Percentiles rank a stretch among this genome's conserved stretches.
phyloP scores from a whole-genome alignment of 2,329 filamentous ascomycete species.

The Blastomyces gilchristii region DNA sequence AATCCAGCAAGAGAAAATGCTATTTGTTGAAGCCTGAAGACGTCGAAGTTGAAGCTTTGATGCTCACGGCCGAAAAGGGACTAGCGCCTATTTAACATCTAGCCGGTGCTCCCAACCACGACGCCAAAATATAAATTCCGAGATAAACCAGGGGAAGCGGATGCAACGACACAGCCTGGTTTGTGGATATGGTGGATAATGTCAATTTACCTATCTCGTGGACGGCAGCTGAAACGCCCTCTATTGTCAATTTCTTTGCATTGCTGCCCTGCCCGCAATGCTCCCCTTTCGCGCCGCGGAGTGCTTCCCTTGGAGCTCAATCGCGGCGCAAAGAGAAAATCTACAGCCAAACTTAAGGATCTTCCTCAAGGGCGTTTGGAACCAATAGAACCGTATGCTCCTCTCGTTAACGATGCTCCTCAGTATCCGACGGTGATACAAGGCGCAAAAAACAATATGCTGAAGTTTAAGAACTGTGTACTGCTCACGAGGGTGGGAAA shows the following conservation, averaged over 20 bases:
- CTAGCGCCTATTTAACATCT: background rate
- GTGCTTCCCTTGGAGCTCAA: background rate
- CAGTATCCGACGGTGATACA: slow-evolving; percentile 80
- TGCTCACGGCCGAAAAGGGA: background rate
- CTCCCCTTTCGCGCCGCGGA: background rate
- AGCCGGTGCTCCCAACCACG: no score
- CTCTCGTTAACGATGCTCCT: slow-evolving; percentile 39
- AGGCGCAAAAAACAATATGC: slow-evolving; percentile 81
- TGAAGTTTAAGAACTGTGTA: slow-evolving; percentile 81
- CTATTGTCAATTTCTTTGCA: background rate
- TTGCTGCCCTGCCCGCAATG: slow-evolving; percentile 1
- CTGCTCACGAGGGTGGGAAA: slow-evolving; percentile 84
- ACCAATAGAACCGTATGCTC: slow-evolving; percentile 32
- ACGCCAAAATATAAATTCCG: slow-evolving; percentile 8
- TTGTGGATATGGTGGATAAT: slow-evolving; percentile 12
- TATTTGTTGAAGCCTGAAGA: background rate
- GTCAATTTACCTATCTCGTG: slow-evolving; percentile 8
- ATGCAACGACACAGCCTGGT: slow-evolving; percentile 13
- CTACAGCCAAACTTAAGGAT: slow-evolving; percentile 35
- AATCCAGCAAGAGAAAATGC: background rate
- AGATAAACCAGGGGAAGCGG: slow-evolving; percentile 17
- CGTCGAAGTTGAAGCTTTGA: background rate
- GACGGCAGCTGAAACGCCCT: slow-evolving; percentile 4
- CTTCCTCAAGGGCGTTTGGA: slow-evolving; percentile 49
- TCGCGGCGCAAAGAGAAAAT: slow-evolving; percentile 30